These are phyloP conservation scores for Paramyrothecium sp. DNA, from an alignment of 2,329 filamentous ascomycete genomes.

Conservation along the genomic window DNA sequence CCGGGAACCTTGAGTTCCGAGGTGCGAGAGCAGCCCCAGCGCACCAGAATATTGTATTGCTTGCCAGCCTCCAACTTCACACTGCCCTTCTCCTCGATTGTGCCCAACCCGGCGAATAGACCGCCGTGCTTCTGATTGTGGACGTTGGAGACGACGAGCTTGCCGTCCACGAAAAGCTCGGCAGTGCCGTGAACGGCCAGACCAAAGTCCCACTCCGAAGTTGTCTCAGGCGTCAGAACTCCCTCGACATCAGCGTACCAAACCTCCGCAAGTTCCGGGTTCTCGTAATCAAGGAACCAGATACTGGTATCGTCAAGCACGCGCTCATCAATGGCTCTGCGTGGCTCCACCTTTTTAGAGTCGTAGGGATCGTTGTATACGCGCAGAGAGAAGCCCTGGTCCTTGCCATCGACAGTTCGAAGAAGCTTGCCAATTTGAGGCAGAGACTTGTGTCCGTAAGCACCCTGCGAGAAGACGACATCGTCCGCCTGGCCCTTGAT, in stretches of 20 bases:
- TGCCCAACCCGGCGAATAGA: conserved; percentile 32
- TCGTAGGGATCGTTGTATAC: conserved; percentile 18
- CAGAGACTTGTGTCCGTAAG: conserved; percentile 28
- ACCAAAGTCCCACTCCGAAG: conserved; percentile 25
- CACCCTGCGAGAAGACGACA: conserved; percentile 20
- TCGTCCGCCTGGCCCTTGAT: conserved; percentile 17
- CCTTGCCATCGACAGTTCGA: conserved; percentile 15
- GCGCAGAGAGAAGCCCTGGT: conserved; percentile 20
- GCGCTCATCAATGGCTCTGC: conserved; percentile 16
- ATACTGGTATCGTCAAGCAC: conserved; percentile 17
- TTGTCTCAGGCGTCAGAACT: conserved; percentile 13
- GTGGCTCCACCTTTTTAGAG: not conserved
- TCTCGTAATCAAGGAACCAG: conserved; percentile 24
- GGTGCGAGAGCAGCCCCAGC: conserved; percentile 11
- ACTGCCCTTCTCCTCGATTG: conserved; percentile 24
- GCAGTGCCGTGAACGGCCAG: conserved; percentile 29
- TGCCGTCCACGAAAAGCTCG: conserved; percentile 29
- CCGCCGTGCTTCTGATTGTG: conserved; percentile 25
- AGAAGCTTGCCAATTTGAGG: conserved; percentile 24
- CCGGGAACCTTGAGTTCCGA: conserved; percentile 5
- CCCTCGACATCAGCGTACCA: conserved; percentile 22
- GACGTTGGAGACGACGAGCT: conserved; percentile 25
- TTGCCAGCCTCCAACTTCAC: conserved; percentile 10
- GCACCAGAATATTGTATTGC: conserved; percentile 9
- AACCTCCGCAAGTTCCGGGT: conserved; percentile 14